Evolutionary conservation across 2,329 filamentous ascomycete genomes (phyloP).

Genomic region (Ophiostoma ulmi): DNA sequence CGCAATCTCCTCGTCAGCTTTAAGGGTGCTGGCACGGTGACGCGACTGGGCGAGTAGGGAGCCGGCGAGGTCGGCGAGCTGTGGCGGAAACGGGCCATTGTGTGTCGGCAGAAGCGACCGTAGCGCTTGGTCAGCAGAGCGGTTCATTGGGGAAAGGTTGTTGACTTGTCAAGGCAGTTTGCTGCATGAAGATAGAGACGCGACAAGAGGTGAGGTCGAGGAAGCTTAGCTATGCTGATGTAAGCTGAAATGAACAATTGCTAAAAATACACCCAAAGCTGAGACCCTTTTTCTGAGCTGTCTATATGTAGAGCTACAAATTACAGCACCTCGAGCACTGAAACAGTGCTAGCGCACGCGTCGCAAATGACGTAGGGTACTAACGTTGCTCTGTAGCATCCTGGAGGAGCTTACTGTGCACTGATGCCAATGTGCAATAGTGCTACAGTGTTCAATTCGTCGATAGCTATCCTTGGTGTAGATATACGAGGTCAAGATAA

Average conservation of each 20-base stretch:
- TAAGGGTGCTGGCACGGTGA: constrained; percentile 68
- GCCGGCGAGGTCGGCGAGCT: constrained; percentile 65
- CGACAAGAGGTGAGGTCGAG: not conserved
- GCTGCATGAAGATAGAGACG: not conserved
- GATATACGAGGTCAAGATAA: not conserved
- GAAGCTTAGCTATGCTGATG: not conserved
- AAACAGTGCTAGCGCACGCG: not conserved
- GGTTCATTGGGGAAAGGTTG: constrained; percentile 54
- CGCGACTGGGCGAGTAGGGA: constrained; percentile 77
- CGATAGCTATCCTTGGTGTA: not conserved
- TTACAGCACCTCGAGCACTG: not conserved
- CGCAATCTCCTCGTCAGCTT: constrained; percentile 82
- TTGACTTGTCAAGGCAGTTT: not conserved
- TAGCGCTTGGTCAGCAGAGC: constrained; percentile 67
- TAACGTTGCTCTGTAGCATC: not conserved
- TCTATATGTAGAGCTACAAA: not conserved
- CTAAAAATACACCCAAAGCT: not conserved
- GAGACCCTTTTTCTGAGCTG: not conserved
- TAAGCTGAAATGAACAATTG: not conserved
- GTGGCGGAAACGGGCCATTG: constrained; percentile 59
- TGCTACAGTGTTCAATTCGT: not conserved
- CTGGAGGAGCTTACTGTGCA: not conserved
- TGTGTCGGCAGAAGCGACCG: constrained; percentile 69
- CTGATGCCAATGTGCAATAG: not conserved
- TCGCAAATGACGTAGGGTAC: constrained; percentile 9